Conservation (phyloP, 169 alveolate genomes). For the Plasmodium fragile region DNA sequence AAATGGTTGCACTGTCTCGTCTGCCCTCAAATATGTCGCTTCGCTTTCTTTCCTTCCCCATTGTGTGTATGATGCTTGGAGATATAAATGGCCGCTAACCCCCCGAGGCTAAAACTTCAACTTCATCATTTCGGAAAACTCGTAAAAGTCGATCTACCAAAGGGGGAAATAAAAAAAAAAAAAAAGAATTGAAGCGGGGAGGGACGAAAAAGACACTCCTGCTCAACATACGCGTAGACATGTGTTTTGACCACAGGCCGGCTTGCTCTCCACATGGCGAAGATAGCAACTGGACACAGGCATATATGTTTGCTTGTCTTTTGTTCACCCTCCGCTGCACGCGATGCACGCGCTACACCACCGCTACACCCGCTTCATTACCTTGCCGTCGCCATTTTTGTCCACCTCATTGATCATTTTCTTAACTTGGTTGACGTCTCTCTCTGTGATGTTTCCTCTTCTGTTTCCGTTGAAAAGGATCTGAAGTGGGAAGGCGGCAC, state of each 20-base stretch:
- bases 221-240: no score
- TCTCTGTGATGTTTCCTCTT: conserved; percentile 73
- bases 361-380: not conserved
- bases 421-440: conserved; percentile 70
- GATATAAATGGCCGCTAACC: not conserved
- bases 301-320: not conserved
- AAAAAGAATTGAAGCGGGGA: not conserved
- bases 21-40: no score
- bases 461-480: conserved; percentile 75
- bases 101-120: not conserved
- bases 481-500: not conserved
- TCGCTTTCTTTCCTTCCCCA: not conserved
- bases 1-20: not conserved
- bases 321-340: not conserved
- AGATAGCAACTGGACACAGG: not conserved
- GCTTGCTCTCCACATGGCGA: not conserved
- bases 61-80: not conserved
- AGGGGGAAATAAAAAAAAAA: not conserved
- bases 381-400: conserved; percentile 81
- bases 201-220: not conserved
- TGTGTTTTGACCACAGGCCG: no score
- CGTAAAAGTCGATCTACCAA: conserved; percentile 79
- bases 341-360: no score
- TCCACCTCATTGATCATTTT: conserved; percentile 81
- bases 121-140: conserved; percentile 80